Base-by-base conservation (phyloP, 306 rosid species). In the Acacia melanoxylon region DNA sequence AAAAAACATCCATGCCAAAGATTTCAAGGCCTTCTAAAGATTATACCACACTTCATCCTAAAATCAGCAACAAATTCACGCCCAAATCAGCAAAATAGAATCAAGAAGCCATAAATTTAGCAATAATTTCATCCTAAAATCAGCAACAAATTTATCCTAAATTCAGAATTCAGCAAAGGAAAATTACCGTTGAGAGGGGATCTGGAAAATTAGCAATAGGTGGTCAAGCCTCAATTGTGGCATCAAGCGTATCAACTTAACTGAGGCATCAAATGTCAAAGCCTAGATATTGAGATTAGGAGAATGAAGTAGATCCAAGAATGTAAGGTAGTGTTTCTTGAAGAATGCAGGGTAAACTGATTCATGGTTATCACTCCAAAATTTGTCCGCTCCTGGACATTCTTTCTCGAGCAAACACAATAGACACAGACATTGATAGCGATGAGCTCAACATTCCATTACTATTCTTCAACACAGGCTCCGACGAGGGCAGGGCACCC, bases 281-380 rank as follows among this genome's bases (percentile, higher is more conserved):
- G 41, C 29, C 41, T 68, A 37, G 22, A 66, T 29, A 13, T 27
- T 22, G 31, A 48, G 8, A 42, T 49, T 41, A 2, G 12, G 40
- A 2, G 42, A 61, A 10, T 51, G 42, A 35, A 9, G 2, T 7
- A 59, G 19, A 42, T 20, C 0, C 22, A 10, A 16, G 44, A 75
- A 4, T 3, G 2, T 52, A 5, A 0, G 2, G 5, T 4, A 0
- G 0, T 33, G 4, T 33, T 33, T 33, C 4, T 4, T 4, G 6
- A 33, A 33, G 6, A 33, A 33, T 33, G 0, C 5, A 33, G 37
- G 0, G 8, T 49, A 10, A 6, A 80, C 35, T 8, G 33, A 10
- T 5, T 40, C 19, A 31, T 27, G 70, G 6, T 62, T 70, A 49
- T 14, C 22, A 17, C 44, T 6, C 86, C 86, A 83, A 3, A 77